Percentiles rank a stretch among this genome's conserved stretches.
phyloP scores from a whole-genome alignment of 1,139 yeast species.

The Saccharomycopsis hybrid region DNA sequence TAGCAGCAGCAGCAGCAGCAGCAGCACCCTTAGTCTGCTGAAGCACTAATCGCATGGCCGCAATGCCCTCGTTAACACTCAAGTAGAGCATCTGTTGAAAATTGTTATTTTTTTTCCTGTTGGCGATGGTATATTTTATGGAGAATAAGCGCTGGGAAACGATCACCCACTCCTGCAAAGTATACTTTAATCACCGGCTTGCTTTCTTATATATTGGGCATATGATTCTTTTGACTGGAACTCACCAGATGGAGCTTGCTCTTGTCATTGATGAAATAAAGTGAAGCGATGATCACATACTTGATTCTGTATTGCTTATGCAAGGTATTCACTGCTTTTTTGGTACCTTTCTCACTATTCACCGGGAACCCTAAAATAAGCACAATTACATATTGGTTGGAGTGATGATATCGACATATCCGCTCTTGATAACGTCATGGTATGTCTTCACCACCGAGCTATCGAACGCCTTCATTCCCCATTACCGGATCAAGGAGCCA shows the following conservation, averaged over 20 bases:
- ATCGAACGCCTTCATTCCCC: constrained; percentile 68
- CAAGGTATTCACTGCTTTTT: constrained; percentile 36
- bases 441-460: constrained; percentile 50
- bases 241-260: background rate
- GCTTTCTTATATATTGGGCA: constrained; percentile 3
- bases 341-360: constrained; percentile 31
- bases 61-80: constrained; percentile 24
- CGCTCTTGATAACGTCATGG: constrained; percentile 35
- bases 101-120: background rate
- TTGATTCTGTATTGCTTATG: constrained; percentile 37
- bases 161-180: constrained; percentile 91
- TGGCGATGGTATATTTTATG: constrained; percentile 43
- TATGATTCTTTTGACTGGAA: background rate
- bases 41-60: constrained; percentile 25
- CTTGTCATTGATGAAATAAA: constrained; percentile 23
- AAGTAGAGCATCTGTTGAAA: constrained; percentile 16
- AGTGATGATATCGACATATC: constrained; percentile 50
- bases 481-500: constrained; percentile 68
- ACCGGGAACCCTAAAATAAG: constrained; percentile 35
- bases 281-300: constrained; percentile 45
- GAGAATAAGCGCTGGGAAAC: constrained; percentile 71
- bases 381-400: constrained; percentile 75
- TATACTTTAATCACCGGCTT: constrained; percentile 51
- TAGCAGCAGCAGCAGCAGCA: no score
- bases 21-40: background rate